Base-by-base conservation (phyloP, 805 yeast species). In the Candida patagonica region DNA sequence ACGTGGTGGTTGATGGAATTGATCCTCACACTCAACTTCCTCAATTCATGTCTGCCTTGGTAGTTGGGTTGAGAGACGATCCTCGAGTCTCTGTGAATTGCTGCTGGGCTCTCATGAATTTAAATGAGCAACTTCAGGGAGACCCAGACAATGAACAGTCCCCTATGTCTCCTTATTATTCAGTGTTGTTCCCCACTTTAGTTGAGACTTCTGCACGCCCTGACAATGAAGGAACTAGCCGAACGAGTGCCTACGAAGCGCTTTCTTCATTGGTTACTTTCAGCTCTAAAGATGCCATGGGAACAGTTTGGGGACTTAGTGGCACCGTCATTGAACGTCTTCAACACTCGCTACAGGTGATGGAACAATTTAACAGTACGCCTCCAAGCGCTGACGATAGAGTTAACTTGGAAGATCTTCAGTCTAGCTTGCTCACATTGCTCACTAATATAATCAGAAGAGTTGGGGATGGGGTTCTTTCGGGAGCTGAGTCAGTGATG, bases 191-290 rank as follows among this genome's bases (percentile, higher is more conserved):
- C 17, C 87, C 86, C 29, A 73, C 78, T 1, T 69, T 89, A 51
- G 54, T 87, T 30, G 70, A 73, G 51, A 74, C 87, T 27, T 76
- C 92, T 19, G 76, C 73, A 31, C 76, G 80, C 54, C 53, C 65
- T 13, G 95, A 86, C 55, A 92, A 92, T 54, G 97, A 89, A 57
- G 72, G 75, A 56, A 78, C 85, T 44, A 75, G 94, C 5, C 74
- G 97, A 56, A 89, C 97, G 1, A 86, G 96, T n/a, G 94, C 97
- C 1, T 92, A 86, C 59, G 96, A 94, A 62, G 94, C 96, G 0
- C 66, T 92, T 49, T 78, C 95, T 1, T 71, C 89, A 0, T 66
- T 88, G 55, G 95, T 89, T 19, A 70, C 78, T 35, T 81, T 73
- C 60, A 71, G 89, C 54, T 76, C 94, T 5, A 70, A 68, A 33